phyloP scores from a whole-genome alignment of 345 rosid species.

The Raphanus sativus region DNA sequence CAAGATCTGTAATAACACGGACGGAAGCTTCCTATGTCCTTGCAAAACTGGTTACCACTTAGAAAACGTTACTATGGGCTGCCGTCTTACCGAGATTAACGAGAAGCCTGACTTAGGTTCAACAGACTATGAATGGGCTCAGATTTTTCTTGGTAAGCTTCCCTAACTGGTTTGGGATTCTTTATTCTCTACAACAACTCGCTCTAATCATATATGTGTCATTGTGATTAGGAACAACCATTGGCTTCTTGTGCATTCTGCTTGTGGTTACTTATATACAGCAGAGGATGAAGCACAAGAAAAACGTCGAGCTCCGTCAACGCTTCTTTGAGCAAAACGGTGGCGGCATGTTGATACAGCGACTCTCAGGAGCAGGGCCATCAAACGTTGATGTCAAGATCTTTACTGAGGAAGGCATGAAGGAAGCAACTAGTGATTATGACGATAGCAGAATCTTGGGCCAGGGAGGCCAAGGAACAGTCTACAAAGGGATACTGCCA shows the following conservation, averaged over 20 bases:
- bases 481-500: not conserved
- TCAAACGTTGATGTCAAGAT: not conserved
- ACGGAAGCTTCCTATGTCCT: constrained; percentile 32
- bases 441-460: not conserved
- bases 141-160: constrained; percentile 7
- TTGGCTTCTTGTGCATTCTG: not conserved
- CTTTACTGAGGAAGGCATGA: not conserved
- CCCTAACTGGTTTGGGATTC: not conserved
- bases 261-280: not conserved
- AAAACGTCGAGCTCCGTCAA: not conserved
- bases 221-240: not conserved
- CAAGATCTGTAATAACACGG: not conserved
- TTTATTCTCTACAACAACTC: not conserved
- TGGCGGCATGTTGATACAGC: not conserved
- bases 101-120: not conserved
- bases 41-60: constrained; percentile 19
- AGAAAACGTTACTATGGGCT: not conserved
- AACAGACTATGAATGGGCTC: not conserved
- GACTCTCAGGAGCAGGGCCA: not conserved
- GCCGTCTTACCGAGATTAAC: not conserved
- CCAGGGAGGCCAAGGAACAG: not conserved
- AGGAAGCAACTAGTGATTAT: not conserved
- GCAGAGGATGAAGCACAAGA: not conserved
- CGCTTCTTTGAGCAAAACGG: not conserved
- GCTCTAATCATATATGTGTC: not conserved